phyloP scores from a whole-genome alignment of 495 filamentous ascomycete genomes.

The Aspergillus steynii region DNA sequence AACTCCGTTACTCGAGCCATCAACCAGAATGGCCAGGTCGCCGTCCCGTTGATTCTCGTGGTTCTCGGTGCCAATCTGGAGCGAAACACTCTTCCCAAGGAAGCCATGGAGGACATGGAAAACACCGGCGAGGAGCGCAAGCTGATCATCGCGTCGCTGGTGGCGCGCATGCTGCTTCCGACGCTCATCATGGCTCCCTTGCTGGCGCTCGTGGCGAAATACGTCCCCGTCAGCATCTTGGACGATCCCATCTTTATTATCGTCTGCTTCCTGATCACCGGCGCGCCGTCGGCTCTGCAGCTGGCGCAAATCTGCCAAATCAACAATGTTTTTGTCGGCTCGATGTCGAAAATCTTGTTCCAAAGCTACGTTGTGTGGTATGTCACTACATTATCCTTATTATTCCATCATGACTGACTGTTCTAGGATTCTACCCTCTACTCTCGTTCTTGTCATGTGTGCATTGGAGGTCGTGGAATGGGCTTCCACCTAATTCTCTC shows the following conservation, averaged over 20 bases:
- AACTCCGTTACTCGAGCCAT: constrained; percentile 92
- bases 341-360: constrained; percentile 91
- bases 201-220: constrained; percentile 87
- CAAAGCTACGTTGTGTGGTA: constrained; percentile 97
- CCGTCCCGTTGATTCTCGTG: constrained; percentile 94
- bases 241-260: constrained; percentile 98
- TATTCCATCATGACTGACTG: constrained; percentile 27
- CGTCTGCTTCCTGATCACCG: constrained; percentile 93
- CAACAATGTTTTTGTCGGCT: constrained; percentile 90
- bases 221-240: constrained; percentile 86
- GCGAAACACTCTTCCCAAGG: constrained; percentile 63
- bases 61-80: constrained; percentile 93
- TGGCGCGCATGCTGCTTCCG: constrained; percentile 90
- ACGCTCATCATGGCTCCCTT: constrained; percentile 93
- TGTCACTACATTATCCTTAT: constrained; percentile 28
- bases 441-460: constrained; percentile 83
- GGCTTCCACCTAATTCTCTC: constrained; percentile 48
- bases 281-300: constrained; percentile 91
- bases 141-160: constrained; percentile 79
- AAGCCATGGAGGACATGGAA: constrained; percentile 54
- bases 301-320: constrained; percentile 98
- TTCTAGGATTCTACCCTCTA: constrained; percentile 87
- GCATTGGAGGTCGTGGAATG: constrained; percentile 94
- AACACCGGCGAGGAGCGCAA: constrained; percentile 70
- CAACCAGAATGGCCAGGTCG: constrained; percentile 80